These are phyloP conservation scores for Parmelia sp. DNA, from an alignment of 495 filamentous ascomycete species.

Conservation along the genomic window DNA sequence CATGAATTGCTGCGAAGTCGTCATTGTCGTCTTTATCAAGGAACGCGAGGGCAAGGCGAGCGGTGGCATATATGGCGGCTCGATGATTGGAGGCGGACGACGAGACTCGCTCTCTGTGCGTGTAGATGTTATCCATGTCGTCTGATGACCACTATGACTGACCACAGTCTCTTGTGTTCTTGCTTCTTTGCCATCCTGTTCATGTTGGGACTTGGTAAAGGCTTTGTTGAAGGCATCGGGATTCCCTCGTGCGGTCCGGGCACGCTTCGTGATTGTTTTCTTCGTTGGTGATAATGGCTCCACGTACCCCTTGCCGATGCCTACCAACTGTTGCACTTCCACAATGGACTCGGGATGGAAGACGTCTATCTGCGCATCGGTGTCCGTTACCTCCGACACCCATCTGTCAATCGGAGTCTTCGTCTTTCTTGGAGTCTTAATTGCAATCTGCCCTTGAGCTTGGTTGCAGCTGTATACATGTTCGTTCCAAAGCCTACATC, in stretches of 20 bases:
- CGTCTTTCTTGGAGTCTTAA: background rate
- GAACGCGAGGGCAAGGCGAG: background rate
- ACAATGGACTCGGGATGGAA: background rate
- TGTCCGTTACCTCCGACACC: background rate
- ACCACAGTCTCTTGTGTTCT: background rate
- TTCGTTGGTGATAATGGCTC: background rate
- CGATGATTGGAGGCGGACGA: background rate
- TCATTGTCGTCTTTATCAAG: constrained; percentile 1
- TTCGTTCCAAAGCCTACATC: background rate
- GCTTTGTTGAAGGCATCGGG: constrained; percentile 1
- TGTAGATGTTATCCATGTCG: background rate
- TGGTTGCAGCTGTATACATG: background rate
- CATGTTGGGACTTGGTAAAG: background rate
- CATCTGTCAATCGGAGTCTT: background rate
- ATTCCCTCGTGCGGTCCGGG: constrained; percentile 2
- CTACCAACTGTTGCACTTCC: background rate
- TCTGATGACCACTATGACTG: background rate
- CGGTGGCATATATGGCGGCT: constrained; percentile 8
- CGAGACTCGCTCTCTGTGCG: background rate
- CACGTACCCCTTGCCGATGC: background rate
- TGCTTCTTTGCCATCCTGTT: background rate
- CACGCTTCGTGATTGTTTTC: constrained; percentile 11
- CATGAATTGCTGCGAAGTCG: background rate
- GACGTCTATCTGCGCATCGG: background rate
- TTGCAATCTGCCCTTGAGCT: background rate